Base-by-base conservation (phyloP, 768 basidiomycete genomes). In the Thelephora ganbajun region DNA sequence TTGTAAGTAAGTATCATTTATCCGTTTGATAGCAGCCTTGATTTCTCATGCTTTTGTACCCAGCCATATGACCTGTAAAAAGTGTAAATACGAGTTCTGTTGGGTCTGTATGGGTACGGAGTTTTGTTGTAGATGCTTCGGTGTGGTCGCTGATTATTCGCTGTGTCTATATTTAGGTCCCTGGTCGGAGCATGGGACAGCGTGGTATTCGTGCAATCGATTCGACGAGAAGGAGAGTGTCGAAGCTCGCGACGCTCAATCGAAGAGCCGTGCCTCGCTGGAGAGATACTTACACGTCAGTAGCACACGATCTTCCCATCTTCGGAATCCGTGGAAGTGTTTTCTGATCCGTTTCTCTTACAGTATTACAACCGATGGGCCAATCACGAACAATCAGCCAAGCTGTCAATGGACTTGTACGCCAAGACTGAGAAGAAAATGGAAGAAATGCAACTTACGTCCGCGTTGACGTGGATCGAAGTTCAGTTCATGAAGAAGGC, bases 11-110 rank as follows among this genome's bases (percentile, higher is more conserved):
- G 90, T 81, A 12, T 19, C 14, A n/a, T 16, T n/a, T 18, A n/a
- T 39, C 34, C 42, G 34, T 12, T 23, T 35, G 35, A 26, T n/a
- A 47, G 33, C 47, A 37, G 7, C 48, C 19, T 4, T 30, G 5
- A 30, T 30, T n/a, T 30, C 26, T 30, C 26, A 30, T 30, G 26
- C n/a, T 30, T 30, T 41, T 35, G 16, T 19, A 50, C 35, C 7
- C 53, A 94, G 92, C 71, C 96, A 99, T 64, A 99, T 99, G 94
- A 98, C 94, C 16, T 98, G 96, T 72, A 94, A 96, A 74, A 98
- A 97, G 68, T 98, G 96, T 74, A 94, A 90, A 59, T 79, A 91
- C 55, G 89, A 90, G 69, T 99, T 97, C 64, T 99, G 96, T 63
- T 99, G 96, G 96, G 93, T 99, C 35, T 99, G 96, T 68, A 96